Evolutionary conservation across 2,329 filamentous ascomycete species (phyloP), one percentile per base, ranked within the genome.

Genomic region (Clonostachys rosea): DNA sequence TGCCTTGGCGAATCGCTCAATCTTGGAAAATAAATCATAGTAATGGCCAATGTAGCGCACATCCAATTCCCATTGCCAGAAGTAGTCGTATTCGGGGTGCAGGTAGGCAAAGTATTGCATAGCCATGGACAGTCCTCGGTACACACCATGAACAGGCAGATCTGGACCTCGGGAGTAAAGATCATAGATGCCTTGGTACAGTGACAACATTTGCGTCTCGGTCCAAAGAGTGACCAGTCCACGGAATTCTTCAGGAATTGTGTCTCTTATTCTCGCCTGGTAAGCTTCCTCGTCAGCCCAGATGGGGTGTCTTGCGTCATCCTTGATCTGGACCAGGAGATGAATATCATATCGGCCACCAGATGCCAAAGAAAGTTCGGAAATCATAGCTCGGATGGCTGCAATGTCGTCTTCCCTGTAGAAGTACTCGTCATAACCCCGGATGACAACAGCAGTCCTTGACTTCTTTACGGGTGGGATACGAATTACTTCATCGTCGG

Each of bases 61-160:
- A 59, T 96, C 91, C 85, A 95, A 92, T 65, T 96, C 91, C 89
- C 91, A 95, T 55, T 95, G 89, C 91, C 91, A 96, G 66, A 91
- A 90, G 68, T 84, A 89, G 43, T 95, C 89, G 60, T 91, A 96
- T 63, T 95, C 91, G 2, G 89, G 87, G 65, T 96, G 91, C 57
- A 83, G 79, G 59, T 91, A 84, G 6, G 91, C 89, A 63, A 97
- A 97, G 65, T 92, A 88, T 60, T 96, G 91, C 72, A 97, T 84
- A 0, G 91, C 90, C 89, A 97, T 95, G 58, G 91, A 90, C 10
- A 94, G 81, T 47, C 89, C 91, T 45, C 94, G 87, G 68, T 97
- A 97, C 9, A 95, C 90, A 16, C 91, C 91, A 63, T 97, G 91
- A 1, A 96, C 83, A 2, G 89, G 87, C 47, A 95, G 76, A 44